These are phyloP conservation scores for Murraya paniculata DNA, from an alignment of 345 rosid species.

Conservation along the genomic window DNA sequence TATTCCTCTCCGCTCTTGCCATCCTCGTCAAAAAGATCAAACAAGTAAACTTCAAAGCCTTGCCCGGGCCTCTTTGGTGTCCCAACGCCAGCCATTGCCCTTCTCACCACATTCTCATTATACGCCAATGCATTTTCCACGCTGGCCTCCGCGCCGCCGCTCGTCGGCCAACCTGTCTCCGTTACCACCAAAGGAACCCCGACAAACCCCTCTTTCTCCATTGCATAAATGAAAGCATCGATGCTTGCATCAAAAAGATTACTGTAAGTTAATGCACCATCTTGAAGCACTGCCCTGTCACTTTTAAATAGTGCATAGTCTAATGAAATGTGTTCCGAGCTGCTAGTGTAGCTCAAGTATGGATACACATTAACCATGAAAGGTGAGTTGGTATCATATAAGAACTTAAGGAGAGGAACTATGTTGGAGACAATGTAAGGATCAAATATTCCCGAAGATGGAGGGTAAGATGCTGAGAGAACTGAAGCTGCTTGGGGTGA, in stretches of 20 bases:
- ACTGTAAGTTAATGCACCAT: constrained; percentile 14
- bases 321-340: constrained; percentile 3
- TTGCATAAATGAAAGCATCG: constrained; percentile 31
- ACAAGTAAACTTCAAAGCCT: constrained; percentile 33
- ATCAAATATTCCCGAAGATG: constrained; percentile 34
- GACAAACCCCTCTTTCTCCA: constrained; percentile 30
- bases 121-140: constrained; percentile 26
- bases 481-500: constrained; percentile 40
- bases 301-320: constrained; percentile 29
- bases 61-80: constrained; percentile 38
- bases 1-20: constrained; percentile 13
- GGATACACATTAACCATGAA: constrained; percentile 36
- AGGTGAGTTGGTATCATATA: constrained; percentile 29
- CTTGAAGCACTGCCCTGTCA: constrained; percentile 18
- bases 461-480: constrained; percentile 33
- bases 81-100: constrained; percentile 26
- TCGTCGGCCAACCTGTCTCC: constrained; percentile 48
- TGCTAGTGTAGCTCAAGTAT: constrained; percentile 27
- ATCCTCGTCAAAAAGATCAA: constrained; percentile 43
- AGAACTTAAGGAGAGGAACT: constrained; percentile 22
- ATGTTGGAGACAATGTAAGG: constrained; percentile 18
- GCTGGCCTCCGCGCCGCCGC: constrained; percentile 26
- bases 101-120: constrained; percentile 28
- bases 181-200: constrained; percentile 23
- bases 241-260: constrained; percentile 33